phyloP scores from a whole-genome alignment of 441 rosid genomes.

The Populus hybrid region DNA sequence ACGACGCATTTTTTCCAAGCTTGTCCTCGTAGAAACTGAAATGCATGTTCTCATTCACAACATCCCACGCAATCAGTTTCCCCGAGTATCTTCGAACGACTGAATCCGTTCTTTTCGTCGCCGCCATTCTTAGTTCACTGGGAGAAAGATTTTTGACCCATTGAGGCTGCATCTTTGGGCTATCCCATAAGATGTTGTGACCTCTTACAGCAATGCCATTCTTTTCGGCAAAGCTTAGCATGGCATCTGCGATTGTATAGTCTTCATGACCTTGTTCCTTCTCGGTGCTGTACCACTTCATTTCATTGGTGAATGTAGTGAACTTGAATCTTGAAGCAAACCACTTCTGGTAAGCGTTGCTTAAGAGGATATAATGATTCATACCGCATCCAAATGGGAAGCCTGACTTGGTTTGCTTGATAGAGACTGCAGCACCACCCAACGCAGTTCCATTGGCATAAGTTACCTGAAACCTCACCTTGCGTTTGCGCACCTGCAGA shows the following conservation, averaged over 20 bases:
- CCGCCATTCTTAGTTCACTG: constrained; percentile 27
- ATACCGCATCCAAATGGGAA: constrained; percentile 74
- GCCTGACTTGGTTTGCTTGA: constrained; percentile 39
- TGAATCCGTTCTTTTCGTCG: constrained; percentile 39
- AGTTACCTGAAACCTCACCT: constrained; percentile 43
- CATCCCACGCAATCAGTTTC: constrained; percentile 65
- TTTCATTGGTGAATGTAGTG: constrained; percentile 67
- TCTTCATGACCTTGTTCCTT: constrained; percentile 40
- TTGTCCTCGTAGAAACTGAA: constrained; percentile 56
- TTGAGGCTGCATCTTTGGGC: constrained; percentile 44
- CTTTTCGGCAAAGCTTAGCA: constrained; percentile 40
- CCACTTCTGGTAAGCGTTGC: constrained; percentile 51
- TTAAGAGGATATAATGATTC: constrained; percentile 53
- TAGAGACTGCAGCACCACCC: constrained; percentile 44
- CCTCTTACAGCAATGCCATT: constrained; percentile 57
- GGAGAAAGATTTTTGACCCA: constrained; percentile 51
- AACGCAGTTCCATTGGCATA: constrained; percentile 35
- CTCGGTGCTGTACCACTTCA: constrained; percentile 82
- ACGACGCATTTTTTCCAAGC: constrained; percentile 53
- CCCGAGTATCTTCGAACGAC: constrained; percentile 52
- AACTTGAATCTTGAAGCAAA: constrained; percentile 51
- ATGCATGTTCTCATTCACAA: constrained; percentile 68
- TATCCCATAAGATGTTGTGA: constrained; percentile 73
- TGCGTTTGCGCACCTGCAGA: constrained; percentile 52
- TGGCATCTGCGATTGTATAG: constrained; percentile 52